Conservation (phyloP, 768 basidiomycete species). For the Amanita inopinata region DNA sequence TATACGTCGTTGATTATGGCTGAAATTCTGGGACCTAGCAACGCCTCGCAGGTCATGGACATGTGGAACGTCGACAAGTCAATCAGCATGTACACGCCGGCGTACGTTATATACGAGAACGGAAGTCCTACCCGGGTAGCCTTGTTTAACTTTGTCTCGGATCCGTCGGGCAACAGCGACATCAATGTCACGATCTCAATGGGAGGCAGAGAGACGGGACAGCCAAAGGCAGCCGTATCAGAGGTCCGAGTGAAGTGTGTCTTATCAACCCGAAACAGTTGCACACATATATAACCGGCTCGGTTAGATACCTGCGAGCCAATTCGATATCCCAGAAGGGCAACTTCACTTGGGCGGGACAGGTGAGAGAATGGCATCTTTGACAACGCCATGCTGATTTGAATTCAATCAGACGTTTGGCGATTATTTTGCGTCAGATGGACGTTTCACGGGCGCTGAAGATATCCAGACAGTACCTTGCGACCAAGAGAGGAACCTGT, state of each 20-base stretch:
- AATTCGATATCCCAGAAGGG: conserved; percentile 46
- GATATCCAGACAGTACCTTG: conserved; percentile 53
- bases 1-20: conserved; percentile 65
- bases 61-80: conserved; percentile 41
- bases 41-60: conserved; percentile 59
- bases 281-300: background rate
- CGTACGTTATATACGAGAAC: conserved; percentile 70
- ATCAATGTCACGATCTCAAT: conserved; percentile 28
- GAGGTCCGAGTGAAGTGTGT: conserved; percentile 47
- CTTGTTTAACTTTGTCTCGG: conserved; percentile 66
- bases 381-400: background rate
- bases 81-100: conserved; percentile 39
- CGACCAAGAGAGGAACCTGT: conserved; percentile 39
- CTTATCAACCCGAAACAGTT: conserved; percentile 10
- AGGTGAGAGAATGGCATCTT: conserved; percentile 28
- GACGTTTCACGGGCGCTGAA: conserved; percentile 47
- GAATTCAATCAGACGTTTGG: conserved; percentile 43
- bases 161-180: conserved; percentile 43
- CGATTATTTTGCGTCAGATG: conserved; percentile 53
- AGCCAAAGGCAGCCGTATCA: conserved; percentile 42
- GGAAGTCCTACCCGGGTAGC: conserved; percentile 50
- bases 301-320: conserved; percentile 52
- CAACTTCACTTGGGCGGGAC: conserved; percentile 73
- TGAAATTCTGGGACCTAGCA: conserved; percentile 60
- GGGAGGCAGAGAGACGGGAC: conserved; percentile 46